Evolutionary conservation across 495 filamentous ascomycete genomes (phyloP).

Genomic region (Extremus antarcticus): DNA sequence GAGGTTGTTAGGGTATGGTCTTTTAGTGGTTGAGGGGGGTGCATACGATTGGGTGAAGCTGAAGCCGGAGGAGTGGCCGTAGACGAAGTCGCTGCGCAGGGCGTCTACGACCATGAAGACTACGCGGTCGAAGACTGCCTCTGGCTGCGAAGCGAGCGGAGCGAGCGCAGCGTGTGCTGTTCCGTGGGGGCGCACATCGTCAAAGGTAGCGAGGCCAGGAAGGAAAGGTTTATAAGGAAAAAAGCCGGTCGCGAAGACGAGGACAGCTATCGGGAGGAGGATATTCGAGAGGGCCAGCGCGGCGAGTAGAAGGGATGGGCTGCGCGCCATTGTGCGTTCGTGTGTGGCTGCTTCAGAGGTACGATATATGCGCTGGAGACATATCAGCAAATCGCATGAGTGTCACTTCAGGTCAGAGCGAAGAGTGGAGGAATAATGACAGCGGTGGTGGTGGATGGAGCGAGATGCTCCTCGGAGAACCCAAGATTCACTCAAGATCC

Average conservation of each 20-base stretch:
- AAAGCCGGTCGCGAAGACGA: constrained; percentile 83
- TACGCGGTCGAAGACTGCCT: constrained; percentile 71
- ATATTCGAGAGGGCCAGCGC: constrained; percentile 47
- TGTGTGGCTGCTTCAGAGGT: too few species aligned
- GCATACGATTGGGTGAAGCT: constrained; percentile 78
- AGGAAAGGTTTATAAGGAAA: constrained; percentile 95
- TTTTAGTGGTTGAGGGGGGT: constrained; percentile 3
- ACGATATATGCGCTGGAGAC: too few species aligned
- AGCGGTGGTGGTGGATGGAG: too few species aligned
- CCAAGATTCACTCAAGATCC: too few species aligned
- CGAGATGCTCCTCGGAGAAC: too few species aligned
- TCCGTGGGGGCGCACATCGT: too few species aligned
- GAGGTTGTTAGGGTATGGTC: neutral
- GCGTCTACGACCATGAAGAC: constrained; percentile 99
- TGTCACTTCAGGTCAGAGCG: too few species aligned
- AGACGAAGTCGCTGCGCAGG: constrained; percentile 93
- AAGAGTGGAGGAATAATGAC: too few species aligned
- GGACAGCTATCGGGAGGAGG: constrained; percentile 63
- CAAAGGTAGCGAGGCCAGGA: constrained; percentile 50
- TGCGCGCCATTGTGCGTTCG: neutral
- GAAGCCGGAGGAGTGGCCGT: constrained; percentile 69
- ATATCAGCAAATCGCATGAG: too few species aligned
- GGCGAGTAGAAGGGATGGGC: neutral
- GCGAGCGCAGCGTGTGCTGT: neutral
- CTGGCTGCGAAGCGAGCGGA: constrained; percentile 30